A percentile compares a stretch with the other conserved stretches of the same genome.
These are phyloP conservation scores for Ustilago crameri DNA, from an alignment of 1,284 basidiomycete genomes.

Conservation along the genomic window DNA sequence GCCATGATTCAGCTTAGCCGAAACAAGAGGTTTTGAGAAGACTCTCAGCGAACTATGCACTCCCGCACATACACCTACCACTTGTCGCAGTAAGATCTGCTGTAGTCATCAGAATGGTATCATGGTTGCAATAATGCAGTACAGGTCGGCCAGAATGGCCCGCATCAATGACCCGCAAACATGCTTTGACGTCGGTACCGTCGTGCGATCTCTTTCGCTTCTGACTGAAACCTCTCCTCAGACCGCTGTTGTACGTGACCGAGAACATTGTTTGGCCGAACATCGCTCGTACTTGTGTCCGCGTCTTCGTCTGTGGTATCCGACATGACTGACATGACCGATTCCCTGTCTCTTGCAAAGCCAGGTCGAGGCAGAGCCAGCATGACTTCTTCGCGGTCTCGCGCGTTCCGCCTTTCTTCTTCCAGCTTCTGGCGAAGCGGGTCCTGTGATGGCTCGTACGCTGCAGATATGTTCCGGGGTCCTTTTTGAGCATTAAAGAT, in stretches of 20 bases:
- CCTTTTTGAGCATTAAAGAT: constrained; percentile 35
- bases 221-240: no score
- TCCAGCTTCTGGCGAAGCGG: constrained; percentile 25
- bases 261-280: not conserved
- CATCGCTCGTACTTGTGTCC: not conserved
- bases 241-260: no score
- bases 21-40: no score
- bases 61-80: no score
- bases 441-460: constrained; percentile 25
- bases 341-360: constrained; percentile 33
- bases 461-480: constrained; percentile 21
- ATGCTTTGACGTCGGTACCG: constrained; percentile 29
- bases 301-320: constrained; percentile 48
- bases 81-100: no score
- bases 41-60: no score
- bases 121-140: no score
- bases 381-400: constrained; percentile 39
- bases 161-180: constrained; percentile 6
- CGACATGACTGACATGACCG: constrained; percentile 39
- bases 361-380: constrained; percentile 38
- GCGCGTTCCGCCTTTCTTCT: constrained; percentile 13
- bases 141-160: no score
- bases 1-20: no score
- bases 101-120: no score
- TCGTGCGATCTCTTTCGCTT: constrained; percentile 12